Conservation (phyloP, 305 asterid species). For the Andrographis paniculata region DNA sequence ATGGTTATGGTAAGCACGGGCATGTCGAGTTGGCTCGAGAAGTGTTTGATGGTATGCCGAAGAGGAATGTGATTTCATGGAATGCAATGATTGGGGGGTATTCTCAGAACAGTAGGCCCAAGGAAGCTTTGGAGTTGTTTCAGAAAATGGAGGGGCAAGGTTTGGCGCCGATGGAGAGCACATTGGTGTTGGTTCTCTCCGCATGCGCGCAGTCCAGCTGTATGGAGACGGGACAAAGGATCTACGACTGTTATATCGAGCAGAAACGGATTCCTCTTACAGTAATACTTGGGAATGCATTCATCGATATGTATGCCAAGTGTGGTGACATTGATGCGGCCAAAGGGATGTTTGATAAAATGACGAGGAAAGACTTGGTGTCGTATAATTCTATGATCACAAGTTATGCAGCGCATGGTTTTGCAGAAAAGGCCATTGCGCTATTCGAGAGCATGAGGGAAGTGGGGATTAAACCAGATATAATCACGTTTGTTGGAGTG, state of each 20-base stretch:
- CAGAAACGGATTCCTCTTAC: conserved; percentile 27
- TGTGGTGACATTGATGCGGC: conserved; percentile 52
- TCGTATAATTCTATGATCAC: conserved; percentile 57
- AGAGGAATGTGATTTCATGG: conserved; percentile 64
- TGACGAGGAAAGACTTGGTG: conserved; percentile 44
- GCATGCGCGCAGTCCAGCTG: conserved; percentile 58
- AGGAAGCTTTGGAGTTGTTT: conserved; percentile 50
- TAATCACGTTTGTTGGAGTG: conserved; percentile 53
- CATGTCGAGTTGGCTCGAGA: conserved; percentile 45
- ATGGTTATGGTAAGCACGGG: conserved; percentile 47
- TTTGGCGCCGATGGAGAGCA: conserved; percentile 43
- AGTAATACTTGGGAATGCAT: conserved; percentile 41
- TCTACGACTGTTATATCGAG: conserved; percentile 37
- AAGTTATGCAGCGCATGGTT: conserved; percentile 61
- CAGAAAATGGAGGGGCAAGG: conserved; percentile 43
- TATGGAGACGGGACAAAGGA: conserved; percentile 33
- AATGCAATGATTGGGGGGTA: conserved; percentile 61
- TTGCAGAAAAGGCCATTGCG: conserved; percentile 32
- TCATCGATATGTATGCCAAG: conserved; percentile 61
- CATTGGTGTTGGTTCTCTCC: conserved; percentile 54
- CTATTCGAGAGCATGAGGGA: conserved; percentile 35
- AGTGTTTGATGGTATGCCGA: conserved; percentile 51
- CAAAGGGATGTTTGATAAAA: conserved; percentile 33
- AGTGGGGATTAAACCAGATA: conserved; percentile 39
- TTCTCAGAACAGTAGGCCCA: conserved; percentile 51